Evolutionary conservation across 176 grass and related monocot species (phyloP), one percentile per base, ranked within the genome.

Genomic region (Alopecurus myosuroides): DNA sequence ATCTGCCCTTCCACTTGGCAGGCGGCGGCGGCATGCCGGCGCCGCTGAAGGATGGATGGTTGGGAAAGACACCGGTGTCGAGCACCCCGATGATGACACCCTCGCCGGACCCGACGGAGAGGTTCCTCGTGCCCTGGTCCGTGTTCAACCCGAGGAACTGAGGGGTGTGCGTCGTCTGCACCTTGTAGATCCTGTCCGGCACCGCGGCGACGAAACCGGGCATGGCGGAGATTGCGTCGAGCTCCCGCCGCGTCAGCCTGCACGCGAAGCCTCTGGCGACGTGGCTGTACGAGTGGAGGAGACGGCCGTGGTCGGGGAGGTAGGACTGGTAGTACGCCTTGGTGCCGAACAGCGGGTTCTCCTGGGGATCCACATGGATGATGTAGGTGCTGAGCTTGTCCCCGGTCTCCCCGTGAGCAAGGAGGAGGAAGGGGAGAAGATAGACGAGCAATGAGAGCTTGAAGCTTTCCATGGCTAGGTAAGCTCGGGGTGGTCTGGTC

Each of bases 11-110:
- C 83, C 77, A 80, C 49, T 77, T 51, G 90, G 44, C 63, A 2
- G 81, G 78, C 31, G 85, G 78, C 58, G 53, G 53, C 63, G 83
- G 33, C 71, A 90, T 49, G 3, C 28, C 62, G 11, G 6, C 19
- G 61, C 44, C 60, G 62, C 62, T 22, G 62, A 81, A 66, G 3
- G 78, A 81, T 6, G 78, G 75, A 6, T 69, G 51, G 63, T 42
- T 14, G 31, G 86, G 78, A 17, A 53, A 86, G 64, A 92, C 67
- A 5, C 90, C 90, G n/a, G 42, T 74, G 75, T 91, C 85, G 1
- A 90, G 80, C 73, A 90, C 79, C 0, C 84, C 88, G 41, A 90
- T 66, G 41, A 91, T 87, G 15, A 76, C 52, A 13, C 89, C 85
- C 4, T 60, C 40, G 26, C 56, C 77, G 14, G 4, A 49, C 13